Base-by-base conservation (phyloP, 768 basidiomycete genomes). In the Mrakia blollopis region DNA sequence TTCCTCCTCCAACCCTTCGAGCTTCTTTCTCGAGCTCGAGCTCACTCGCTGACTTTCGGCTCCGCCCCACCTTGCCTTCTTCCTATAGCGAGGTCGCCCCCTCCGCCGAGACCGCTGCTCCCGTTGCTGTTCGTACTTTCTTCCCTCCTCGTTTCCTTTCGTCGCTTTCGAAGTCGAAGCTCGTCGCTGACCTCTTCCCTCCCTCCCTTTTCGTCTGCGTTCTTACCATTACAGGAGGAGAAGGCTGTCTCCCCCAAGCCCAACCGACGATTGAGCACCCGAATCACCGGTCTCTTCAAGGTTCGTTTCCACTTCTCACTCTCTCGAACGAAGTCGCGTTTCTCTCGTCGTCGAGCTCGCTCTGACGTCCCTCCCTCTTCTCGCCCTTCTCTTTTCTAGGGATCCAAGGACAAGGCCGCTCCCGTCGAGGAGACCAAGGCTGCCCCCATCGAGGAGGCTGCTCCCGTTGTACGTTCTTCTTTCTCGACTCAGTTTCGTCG, bases 261-360 rank as follows among this genome's bases (percentile, higher is more conserved):
- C 23, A 71, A 41, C 35, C 47, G 76, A 21, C 76, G 76, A 30
- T 63, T 77, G 32, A 54, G 47, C 30, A 52, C 76, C 35, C 70
- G 76, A 44, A 72, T 77, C 72, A 68, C 72, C n/a, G 76, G 76
- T 50, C 41, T 77, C 30, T 73, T 77, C 63, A 73, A 72, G 61
- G 62, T 61, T 16, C n/a, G 50, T 57, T 13, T 2, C 57, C 7
- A 4, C 2, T n/a, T 2, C 18, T 14, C 9, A 6, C 25, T 28
- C 52, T 44, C 44, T 44, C 44, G 44, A 44, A n/a, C n/a, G n/a
- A n/a, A n/a, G n/a, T n/a, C n/a, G 44, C 44, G n/a, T 23, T n/a
- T 41, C 21, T 39, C 68, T 39, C 25, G 6, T n/a, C 8, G 3
- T 44, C 37, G 35, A n/a, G 39, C 65, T 39, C 39, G 7, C 3